Evolutionary conservation across 768 basidiomycete genomes (phyloP).

Genomic region (Pholiota microspora): DNA sequence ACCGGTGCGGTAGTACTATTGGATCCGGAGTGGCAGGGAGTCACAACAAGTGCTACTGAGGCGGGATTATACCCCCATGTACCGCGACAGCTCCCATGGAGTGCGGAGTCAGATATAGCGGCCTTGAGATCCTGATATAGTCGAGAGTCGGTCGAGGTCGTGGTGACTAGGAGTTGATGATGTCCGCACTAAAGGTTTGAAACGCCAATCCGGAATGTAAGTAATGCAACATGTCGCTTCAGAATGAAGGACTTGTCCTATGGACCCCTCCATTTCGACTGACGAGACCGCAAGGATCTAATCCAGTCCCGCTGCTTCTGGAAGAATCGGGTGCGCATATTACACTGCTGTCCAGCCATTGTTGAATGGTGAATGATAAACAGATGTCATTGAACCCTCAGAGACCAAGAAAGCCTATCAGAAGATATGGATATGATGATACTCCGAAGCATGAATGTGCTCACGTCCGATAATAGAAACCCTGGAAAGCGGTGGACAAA

Average conservation of each 20-base stretch:
- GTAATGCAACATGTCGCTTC: not conserved
- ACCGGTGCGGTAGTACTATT: constrained; percentile 1
- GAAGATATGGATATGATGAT: not conserved
- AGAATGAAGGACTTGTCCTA: not conserved
- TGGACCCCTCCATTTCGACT: not conserved
- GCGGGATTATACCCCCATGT: not conserved
- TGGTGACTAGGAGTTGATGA: too few relatives aligned
- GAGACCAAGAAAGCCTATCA: not conserved
- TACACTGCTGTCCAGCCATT: not conserved
- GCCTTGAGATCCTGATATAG: not conserved
- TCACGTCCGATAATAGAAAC: not conserved
- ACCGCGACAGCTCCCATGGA: not conserved
- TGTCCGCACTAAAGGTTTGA: too few relatives aligned
- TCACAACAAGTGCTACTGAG: not conserved
- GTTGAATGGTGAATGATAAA: not conserved
- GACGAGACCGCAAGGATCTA: not conserved
- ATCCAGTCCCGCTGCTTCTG: not conserved
- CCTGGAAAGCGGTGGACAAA: not conserved
- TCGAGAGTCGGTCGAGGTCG: not conserved
- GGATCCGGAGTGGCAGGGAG: constrained; percentile 5
- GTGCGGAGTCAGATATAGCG: not conserved
- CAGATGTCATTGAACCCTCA: not conserved
- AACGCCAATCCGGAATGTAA: not conserved
- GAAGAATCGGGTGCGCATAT: not conserved
- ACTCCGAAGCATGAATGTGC: not conserved